Evolutionary conservation across 2,329 filamentous ascomycete genomes (phyloP), one percentile per base, ranked within the genome.

Genomic region (Trichoderma cornu-damae): DNA sequence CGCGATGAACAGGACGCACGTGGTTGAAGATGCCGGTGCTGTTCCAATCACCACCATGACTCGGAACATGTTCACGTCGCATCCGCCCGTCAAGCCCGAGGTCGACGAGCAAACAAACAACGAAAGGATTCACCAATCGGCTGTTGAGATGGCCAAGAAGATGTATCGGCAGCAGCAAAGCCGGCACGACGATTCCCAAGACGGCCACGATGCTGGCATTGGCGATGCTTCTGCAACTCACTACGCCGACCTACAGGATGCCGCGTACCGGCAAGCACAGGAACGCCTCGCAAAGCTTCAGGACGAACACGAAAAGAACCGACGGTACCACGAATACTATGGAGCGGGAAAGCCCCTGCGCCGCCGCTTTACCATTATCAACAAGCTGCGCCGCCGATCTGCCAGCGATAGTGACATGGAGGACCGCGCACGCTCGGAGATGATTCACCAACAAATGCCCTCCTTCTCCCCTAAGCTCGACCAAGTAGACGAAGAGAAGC

Each of bases 121-220:
- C 43, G 87, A 90, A 63, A 84, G 85, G 4, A 76, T 96, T 2
- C 87, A 87, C 61, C 89, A 90, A 28, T 93, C 90, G 18, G 90
- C 92, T 2, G 77, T 96, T 3, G 89, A 88, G 9, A 96, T 96
- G 90, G 91, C 92, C 6, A 88, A 87, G 71, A 84, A 87, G 64
- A 93, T 96, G 85, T 96, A 91, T 68, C 82, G 77, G 9, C 77
- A 83, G 32, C 86, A 90, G 63, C 83, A 89, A 61, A 82, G 80
- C 60, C 79, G 79, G 60, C 76, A 81, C 1, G 80, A 84, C 6
- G 75, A 78, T 60, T 72, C 75, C 28, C 77, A 73, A 61, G 75
- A 75, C 52, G 67, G 66, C 1, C 70, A 77, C 9, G 69, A 64
- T 12, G 68, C 67, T 6, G 69, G 68, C 6, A 67, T 68, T 8